Base-by-base conservation (phyloP, 371 early-diverging fungal species). In the Mucor circinelloides region DNA sequence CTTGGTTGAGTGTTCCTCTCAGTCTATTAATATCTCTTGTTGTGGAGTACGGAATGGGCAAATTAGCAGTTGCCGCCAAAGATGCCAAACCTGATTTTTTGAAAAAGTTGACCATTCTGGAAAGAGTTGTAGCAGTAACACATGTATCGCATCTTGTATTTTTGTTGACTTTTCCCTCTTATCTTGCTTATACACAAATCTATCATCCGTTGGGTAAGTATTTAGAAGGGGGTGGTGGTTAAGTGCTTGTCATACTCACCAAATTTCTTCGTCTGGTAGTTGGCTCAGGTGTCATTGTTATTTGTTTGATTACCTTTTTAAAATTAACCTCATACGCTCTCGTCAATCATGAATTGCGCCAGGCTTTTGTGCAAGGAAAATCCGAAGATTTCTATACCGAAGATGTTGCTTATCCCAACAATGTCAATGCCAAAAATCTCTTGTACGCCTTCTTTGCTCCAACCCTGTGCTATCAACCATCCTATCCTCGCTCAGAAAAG, bases 401-500 rank as follows among this genome's bases (percentile, higher is more conserved):
- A 65, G 74, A 78, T 21, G 79, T 83, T 8, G 75, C 78, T 21
- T 96, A 96, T 67, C 96, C 96, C 3, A 71, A 78, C 68, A 96
- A 96, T 66, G 81, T 96, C 40, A 86, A 84, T 23, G 60, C 87
- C 15, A 66, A 60, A 46, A 90, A 96, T 73, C 73, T 94, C 31
- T 68, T 83, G 3, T 94, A 95, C 71, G 96, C 94, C 74, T 84
- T 87, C 79, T 80, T 90, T 66, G 92, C 92, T 1, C 97, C 96
- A 0, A 96, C 97, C 0, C 79, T 96, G 64, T 92, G 94, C 73
- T 96, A 95, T 75, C 97, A 96, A 71, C 91, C 93, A 19, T 84
- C 88, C 0, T 96, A 95, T 71, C 97, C 97, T 68, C 86, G 91
- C 23, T 85, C 90, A 0, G 70, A 79, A 0, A 78, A 78, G 38